phyloP scores from a whole-genome alignment of 345 rosid species.

The Euphorbia pulcherrima region DNA sequence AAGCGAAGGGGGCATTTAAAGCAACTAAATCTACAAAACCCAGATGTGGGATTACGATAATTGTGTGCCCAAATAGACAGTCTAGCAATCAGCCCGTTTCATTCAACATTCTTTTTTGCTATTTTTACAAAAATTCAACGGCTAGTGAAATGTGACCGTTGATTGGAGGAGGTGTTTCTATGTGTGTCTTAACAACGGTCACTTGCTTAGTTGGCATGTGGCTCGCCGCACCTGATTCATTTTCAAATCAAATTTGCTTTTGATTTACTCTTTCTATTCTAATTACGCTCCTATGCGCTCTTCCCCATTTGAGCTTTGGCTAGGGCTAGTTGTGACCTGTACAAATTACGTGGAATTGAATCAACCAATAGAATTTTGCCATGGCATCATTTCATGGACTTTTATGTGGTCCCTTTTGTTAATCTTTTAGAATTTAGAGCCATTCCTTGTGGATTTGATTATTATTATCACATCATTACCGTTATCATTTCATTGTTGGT shows the following conservation, averaged over 20 bases:
- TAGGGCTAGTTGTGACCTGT: slow-evolving; percentile 2
- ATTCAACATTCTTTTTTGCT: no score
- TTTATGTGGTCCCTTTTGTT: background rate
- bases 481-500: no score
- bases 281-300: slow-evolving; percentile 20
- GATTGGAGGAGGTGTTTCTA: slow-evolving; percentile 21
- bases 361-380: slow-evolving; percentile 7
- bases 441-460: background rate
- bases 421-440: slow-evolving; percentile 19
- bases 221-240: slow-evolving; percentile 38
- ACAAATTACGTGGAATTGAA: background rate
- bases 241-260: slow-evolving; percentile 14
- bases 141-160: slow-evolving; percentile 62
- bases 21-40: slow-evolving; percentile 18
- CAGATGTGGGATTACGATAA: background rate
- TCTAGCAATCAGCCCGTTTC: background rate
- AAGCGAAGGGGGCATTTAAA: slow-evolving; percentile 30
- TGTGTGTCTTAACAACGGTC: slow-evolving; percentile 45
- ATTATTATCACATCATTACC: background rate
- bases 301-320: slow-evolving; percentile 18
- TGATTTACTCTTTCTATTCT: background rate
- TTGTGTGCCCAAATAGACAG: background rate
- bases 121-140: slow-evolving; percentile 55
- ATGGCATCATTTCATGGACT: slow-evolving; percentile 1
- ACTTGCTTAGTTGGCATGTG: slow-evolving; percentile 35